Conservation (phyloP, 495 filamentous ascomycete species). For the Neurospora terricola region DNA sequence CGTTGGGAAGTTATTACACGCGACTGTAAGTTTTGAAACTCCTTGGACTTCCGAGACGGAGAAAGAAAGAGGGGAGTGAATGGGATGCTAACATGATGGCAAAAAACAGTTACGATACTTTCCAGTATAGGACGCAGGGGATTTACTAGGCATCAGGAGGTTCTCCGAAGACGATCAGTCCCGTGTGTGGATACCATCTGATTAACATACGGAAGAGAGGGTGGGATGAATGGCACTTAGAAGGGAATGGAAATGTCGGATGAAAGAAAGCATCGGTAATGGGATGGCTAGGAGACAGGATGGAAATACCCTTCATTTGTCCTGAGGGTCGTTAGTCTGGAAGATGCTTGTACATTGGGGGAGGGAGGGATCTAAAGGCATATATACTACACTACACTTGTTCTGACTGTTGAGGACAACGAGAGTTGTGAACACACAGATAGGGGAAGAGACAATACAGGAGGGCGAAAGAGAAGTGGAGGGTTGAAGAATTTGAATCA, state of each 20-base stretch:
- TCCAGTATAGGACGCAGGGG: constrained; percentile 70
- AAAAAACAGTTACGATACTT: constrained; percentile 59
- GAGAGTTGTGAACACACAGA: too few species aligned
- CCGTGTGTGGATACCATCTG: neutral
- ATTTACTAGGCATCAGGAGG: constrained; percentile 45
- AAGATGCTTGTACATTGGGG: neutral
- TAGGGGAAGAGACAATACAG: too few species aligned
- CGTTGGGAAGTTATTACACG: constrained; percentile 66
- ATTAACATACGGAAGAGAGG: neutral
- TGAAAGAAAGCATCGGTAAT: neutral
- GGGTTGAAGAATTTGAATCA: too few species aligned
- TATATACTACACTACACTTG: neutral
- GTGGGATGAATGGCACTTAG: neutral
- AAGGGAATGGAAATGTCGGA: neutral
- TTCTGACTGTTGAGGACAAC: too few species aligned
- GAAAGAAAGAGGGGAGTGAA: neutral
- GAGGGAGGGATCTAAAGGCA: neutral
- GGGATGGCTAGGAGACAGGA: neutral
- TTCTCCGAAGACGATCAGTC: neutral
- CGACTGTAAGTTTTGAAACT: constrained; percentile 43
- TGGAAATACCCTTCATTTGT: neutral
- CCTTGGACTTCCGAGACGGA: too few species aligned
- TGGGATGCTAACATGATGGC: constrained; percentile 1
- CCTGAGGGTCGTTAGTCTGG: neutral
- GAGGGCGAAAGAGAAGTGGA: too few species aligned